Conservation (phyloP, 73 alveolate species). For the Paramecium caudatum region DNA sequence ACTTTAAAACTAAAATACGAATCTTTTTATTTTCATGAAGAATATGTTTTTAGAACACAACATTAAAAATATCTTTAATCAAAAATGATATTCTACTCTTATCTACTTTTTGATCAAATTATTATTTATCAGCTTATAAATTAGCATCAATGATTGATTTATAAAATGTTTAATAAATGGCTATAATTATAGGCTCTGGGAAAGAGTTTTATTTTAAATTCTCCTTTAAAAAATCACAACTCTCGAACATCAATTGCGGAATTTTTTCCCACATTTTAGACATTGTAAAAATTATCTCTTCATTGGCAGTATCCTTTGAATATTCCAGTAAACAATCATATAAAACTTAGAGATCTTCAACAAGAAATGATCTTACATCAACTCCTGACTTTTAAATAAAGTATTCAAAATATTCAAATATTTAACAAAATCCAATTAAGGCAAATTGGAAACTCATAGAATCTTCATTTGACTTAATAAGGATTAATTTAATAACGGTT, state of each 20-base stretch:
- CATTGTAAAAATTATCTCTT: background rate
- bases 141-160: slow-evolving; percentile 47
- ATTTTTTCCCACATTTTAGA: slow-evolving; percentile 59
- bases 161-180: slow-evolving; percentile 27
- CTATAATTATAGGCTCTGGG: slow-evolving; percentile 24
- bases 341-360: background rate
- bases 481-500: slow-evolving; percentile 41
- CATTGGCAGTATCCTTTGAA: background rate
- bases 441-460: slow-evolving; percentile 36
- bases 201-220: slow-evolving; percentile 21
- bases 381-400: background rate
- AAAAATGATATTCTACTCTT: background rate
- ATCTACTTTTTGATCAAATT: slow-evolving; percentile 28
- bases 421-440: slow-evolving; percentile 40
- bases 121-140: background rate
- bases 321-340: slow-evolving; percentile 20
- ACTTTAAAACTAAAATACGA: slow-evolving; percentile 16
- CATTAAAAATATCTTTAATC: slow-evolving; percentile 43
- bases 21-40: slow-evolving; percentile 11
- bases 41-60: slow-evolving; percentile 22
- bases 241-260: slow-evolving; percentile 48
- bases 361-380: background rate
- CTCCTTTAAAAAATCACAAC: slow-evolving; percentile 19
- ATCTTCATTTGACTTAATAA: background rate
- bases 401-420: slow-evolving; percentile 46